phyloP scores from a whole-genome alignment of 2,329 filamentous ascomycete genomes.

The Pyricularia pennisetigena region DNA sequence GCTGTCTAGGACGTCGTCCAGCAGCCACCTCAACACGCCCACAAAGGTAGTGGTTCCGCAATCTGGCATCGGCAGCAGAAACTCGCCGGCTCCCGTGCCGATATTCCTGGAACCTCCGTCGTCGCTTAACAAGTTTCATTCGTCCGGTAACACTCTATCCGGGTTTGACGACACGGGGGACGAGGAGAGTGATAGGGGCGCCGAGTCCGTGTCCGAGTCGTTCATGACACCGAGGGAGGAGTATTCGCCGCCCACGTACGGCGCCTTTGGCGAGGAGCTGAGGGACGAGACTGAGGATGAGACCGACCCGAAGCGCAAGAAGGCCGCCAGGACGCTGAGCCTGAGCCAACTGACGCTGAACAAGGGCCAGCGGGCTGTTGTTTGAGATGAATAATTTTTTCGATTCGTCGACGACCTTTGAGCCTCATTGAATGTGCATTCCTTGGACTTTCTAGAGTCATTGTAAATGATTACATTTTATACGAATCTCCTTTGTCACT shows the following conservation, averaged over 20 bases:
- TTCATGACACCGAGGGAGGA: slow-evolving; percentile 45
- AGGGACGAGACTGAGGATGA: slow-evolving; percentile 24
- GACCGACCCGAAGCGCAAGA: slow-evolving; percentile 29
- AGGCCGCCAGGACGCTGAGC: slow-evolving; percentile 54
- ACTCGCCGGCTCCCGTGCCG: not conserved
- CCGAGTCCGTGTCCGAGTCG: slow-evolving; percentile 31
- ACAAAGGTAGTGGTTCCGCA: slow-evolving; percentile 9
- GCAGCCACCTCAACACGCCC: slow-evolving; percentile 4
- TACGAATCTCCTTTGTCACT: not conserved
- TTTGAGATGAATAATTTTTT: not conserved
- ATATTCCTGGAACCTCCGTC: not conserved
- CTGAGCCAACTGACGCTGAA: slow-evolving; percentile 45
- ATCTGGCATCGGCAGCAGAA: slow-evolving; percentile 24
- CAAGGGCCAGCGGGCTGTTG: slow-evolving; percentile 8
- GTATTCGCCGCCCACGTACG: slow-evolving; percentile 21
- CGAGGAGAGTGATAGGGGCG: slow-evolving; percentile 20
- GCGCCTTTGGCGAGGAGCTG: slow-evolving; percentile 32
- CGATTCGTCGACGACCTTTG: not conserved
- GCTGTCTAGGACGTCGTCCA: not conserved
- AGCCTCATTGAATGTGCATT: not conserved
- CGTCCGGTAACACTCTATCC: slow-evolving; percentile 12
- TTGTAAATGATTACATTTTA: not conserved
- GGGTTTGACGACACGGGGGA: slow-evolving; percentile 24
- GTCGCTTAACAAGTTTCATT: not conserved
- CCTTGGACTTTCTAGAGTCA: not conserved